Base-by-base conservation (phyloP, 208 protist genomes). In the Borovskyia barvae region DNA sequence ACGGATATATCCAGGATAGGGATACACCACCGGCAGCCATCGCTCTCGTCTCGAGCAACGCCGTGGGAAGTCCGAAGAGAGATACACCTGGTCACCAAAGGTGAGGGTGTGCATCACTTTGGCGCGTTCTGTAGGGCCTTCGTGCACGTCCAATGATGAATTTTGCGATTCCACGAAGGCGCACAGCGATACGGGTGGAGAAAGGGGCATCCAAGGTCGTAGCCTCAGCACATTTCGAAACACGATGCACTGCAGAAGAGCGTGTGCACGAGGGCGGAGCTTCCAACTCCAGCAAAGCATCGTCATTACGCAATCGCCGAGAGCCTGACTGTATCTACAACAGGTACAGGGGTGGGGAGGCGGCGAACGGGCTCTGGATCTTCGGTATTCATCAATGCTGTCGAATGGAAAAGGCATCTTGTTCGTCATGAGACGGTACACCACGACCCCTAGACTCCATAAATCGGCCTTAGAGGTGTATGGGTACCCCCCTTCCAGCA, bases 401-500 rank as follows among this genome's bases (percentile, higher is more conserved):
- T 19, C 22, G 14, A 57, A 62, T 11, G 24, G 15, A 40, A 88
- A 90, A 2, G 86, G 86, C 5, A 76, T 19, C 6, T 33, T 47
- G 39, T 85, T 80, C 2, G 81, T 82, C 69, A 93, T 83, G 22
- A 93, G 22, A 5, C 64, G 39, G 73, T 87, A 90, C 28, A 85
- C 63, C 2, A 71, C 72, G 2, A 93, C 80, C 8, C 86, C 86
- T 29, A 93, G 60, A 41, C 82, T 84, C 86, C 86, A 93, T 8
- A 93, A 49, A 53, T 93, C 86, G 9, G 86, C 72, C 40, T 87
- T 83, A 15, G 74, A 69, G 8, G 82, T 85, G 55, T 90, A 93
- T 12, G 62, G 24, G 45, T 75, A 70, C 37, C 82, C 82, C 41
- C 35, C n/a, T n/a, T n/a, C 52, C 1, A 85, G 17, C 24, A 84